Base-by-base conservation (phyloP, 352 stramenopile species). In the Globisporangium abappressorium region DNA sequence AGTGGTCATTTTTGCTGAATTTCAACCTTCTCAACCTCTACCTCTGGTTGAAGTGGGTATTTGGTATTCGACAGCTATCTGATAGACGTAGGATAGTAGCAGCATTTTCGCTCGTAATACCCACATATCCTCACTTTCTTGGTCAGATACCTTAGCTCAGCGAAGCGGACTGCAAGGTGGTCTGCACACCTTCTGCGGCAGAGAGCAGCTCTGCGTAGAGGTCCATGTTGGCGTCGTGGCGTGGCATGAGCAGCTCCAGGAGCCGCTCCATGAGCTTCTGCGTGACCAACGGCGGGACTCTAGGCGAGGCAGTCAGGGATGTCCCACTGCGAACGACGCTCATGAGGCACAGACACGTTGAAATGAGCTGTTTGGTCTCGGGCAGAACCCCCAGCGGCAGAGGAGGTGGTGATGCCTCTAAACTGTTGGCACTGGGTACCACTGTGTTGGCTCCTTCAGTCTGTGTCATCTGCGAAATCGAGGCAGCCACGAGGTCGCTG, bases 221-320 rank as follows among this genome's bases (percentile, higher is more conserved):
- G 66, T 91, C 84, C 74, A 88, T 75, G 58, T 92, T 92, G 8
- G 70, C 72, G 9, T 78, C 78, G 65, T 89, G 69, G 2, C 61
- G 71, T 6, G 84, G 84, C 26, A 80, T 76, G 2, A 92, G 69
- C 24, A 88, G 41, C 64, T 91, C 84, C 12, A 92, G 69, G n/a
- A 90, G 69, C 41, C 84, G 79, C 28, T 82, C 79, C 47, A 86
- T 72, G 15, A 92, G 74, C 65, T 85, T 92, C 33, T 89, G 80
- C 47, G 80, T 85, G 46, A 90, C 70, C 36, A 82, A 64, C 18
- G 71, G 69, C 3, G 82, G 80, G 22, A 91, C 71, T n/a, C 46
- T 57, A 47, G 68, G 75, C 22, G 26, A 61, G 11, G n/a, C 43
- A 24, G 33, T 26, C 3, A n/a, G 12, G 0, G 62, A 28, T 1